A percentile compares a stretch with the other conserved stretches of the same genome.
phyloP scores from a whole-genome alignment of 768 basidiomycete species.

The Leccinum subgranulosum region DNA sequence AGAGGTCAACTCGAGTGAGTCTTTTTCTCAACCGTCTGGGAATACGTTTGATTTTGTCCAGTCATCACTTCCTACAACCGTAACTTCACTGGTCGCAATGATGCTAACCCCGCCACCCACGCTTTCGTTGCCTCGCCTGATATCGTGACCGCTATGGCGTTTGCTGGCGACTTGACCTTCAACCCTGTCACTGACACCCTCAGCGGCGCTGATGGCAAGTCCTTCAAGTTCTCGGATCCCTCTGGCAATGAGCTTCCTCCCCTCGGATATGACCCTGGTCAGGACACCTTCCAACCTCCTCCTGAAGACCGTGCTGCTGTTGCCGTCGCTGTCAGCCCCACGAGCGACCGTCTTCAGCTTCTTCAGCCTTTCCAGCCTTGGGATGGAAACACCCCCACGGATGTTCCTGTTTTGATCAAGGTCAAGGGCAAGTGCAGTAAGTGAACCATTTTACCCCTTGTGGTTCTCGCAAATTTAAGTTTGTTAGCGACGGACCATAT shows the following conservation, averaged over 20 bases:
- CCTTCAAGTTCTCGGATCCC: constrained; percentile 96
- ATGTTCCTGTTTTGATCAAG: constrained; percentile 95
- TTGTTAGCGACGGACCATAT: constrained; percentile 83
- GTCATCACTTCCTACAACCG: constrained; percentile 99
- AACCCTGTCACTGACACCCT: constrained; percentile 94
- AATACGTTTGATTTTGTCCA: constrained; percentile 26
- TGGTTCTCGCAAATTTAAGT: not conserved
- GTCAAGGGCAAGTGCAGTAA: constrained; percentile 98
- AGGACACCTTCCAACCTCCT: constrained; percentile 96
- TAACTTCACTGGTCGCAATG: constrained; percentile 99
- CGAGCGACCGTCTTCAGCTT: constrained; percentile 87
- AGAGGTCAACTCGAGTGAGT: constrained; percentile 90
- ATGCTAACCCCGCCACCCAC: constrained; percentile 98
- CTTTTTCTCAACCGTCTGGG: not conserved
- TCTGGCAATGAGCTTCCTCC: constrained; percentile 91
- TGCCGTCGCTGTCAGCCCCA: constrained; percentile 80
- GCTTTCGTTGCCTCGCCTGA: constrained; percentile 94
- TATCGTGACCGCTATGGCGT: constrained; percentile 94
- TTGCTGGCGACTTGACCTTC: constrained; percentile 92
- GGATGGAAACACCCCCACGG: constrained; percentile 89
- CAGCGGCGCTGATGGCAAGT: constrained; percentile 83
- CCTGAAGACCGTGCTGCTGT: constrained; percentile 82
- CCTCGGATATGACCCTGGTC: constrained; percentile 92
- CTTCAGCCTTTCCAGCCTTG: constrained; percentile 86
- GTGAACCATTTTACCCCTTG: constrained; percentile 28